These are phyloP conservation scores for Neofusicoccum kwambonambiense DNA, from an alignment of 2,329 filamentous ascomycete genomes.

Conservation along the genomic window DNA sequence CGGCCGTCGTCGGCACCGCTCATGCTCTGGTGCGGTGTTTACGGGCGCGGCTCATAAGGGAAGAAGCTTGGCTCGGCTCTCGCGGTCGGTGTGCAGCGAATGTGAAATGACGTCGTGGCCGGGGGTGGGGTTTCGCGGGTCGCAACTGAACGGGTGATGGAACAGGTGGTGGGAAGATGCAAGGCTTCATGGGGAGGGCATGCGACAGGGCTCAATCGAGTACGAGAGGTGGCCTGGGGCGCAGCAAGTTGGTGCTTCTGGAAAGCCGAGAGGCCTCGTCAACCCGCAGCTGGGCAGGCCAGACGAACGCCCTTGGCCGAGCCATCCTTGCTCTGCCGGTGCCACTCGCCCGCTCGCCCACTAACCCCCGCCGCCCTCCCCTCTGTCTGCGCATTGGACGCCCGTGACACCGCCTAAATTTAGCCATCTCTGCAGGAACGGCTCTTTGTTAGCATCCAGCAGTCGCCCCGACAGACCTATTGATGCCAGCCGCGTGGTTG, in stretches of 20 bases:
- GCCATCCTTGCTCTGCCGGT: not conserved
- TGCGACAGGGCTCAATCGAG: not conserved
- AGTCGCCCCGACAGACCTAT: slow-evolving; percentile 2
- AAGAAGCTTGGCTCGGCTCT: not conserved
- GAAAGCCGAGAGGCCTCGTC: slow-evolving; percentile 6
- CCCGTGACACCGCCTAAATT: not conserved
- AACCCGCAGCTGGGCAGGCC: slow-evolving; percentile 5
- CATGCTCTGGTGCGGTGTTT: slow-evolving; percentile 25
- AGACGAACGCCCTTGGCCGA: not conserved
- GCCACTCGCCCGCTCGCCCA: not conserved
- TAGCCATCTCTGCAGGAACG: slow-evolving; percentile 2
- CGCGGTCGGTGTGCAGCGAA: not conserved
- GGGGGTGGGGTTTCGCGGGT: not conserved
- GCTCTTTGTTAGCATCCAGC: slow-evolving; percentile 3
- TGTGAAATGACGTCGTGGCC: not conserved
- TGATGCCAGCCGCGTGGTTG: not conserved
- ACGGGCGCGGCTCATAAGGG: slow-evolving; percentile 3
- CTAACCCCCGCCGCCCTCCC: not conserved
- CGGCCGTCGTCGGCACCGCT: slow-evolving; percentile 28
- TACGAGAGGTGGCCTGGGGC: not conserved
- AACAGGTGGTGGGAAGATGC: not conserved
- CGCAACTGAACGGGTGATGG: not conserved
- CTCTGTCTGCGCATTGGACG: not conserved
- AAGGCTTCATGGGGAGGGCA: not conserved
- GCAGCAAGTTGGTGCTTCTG: slow-evolving; percentile 12